Base-by-base conservation (phyloP, 345 rosid genomes). In the Lumnitzera littorea region DNA sequence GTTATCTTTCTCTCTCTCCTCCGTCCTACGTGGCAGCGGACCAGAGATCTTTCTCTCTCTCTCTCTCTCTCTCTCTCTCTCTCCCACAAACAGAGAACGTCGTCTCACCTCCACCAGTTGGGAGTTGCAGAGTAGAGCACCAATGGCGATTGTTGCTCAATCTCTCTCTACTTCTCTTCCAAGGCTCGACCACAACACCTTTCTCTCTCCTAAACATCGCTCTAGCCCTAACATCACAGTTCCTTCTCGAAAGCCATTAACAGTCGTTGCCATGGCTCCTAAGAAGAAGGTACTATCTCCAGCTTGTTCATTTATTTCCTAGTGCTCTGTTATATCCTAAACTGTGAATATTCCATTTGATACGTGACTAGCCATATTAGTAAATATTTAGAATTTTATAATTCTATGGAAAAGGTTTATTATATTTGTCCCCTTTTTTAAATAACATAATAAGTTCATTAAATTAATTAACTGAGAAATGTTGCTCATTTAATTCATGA, bases 251-350 rank as follows among this genome's bases (percentile, higher is more conserved):
- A 69, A 64, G 24, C 49, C 78, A 41, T 65, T 75, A 17, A 73
- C 85, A 24, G 50, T 89, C 72, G 84, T 89, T 36, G 75, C 90
- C 69, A 89, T 89, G 98, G 88, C 96, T n/a, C 72, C 96, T 49
- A 61, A 73, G 67, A 80, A 77, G 66, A 89, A 92, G 96, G 98
- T 87, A 70, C 55, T 13, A 36, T 17, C 41, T 29, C 15, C 13
- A 3, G 12, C 61, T 36, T 6, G 3, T 12, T 13, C 16, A 13
- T 46, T 51, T 24, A 14, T 14, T 49, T 57, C 5, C 31, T 27
- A 2, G 31, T 27, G 31, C 31, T 27, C 31, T 27, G 31, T 27
- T 5, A 27, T 27, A 27, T 27, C 20, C 20, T 20, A 20, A 20
- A 20, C 20, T 20, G 20, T 20, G 20, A 20, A 20, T 20, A 20